Evolutionary conservation across 768 basidiomycete species (phyloP).

Genomic region (Suillus decipiens): DNA sequence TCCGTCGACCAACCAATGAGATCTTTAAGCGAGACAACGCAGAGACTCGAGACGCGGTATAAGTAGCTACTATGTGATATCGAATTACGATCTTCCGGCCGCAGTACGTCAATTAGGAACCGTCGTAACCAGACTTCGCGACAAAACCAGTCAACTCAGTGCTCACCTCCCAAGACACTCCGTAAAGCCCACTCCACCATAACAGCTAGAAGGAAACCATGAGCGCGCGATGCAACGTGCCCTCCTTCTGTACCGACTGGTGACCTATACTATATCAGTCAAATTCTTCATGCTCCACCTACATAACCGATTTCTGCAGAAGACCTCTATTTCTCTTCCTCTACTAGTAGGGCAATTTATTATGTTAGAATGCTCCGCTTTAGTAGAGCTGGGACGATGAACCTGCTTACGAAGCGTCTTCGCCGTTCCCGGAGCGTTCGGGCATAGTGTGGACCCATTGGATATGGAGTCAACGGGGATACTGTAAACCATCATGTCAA

Average conservation of each 20-base stretch:
- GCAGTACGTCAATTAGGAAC: slow-evolving; percentile 4
- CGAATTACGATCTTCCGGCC: background rate
- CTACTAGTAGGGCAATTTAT: slow-evolving; percentile 39
- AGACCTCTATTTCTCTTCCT: slow-evolving; percentile 66
- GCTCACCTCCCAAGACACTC: slow-evolving; percentile 67
- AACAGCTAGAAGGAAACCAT: slow-evolving; percentile 43
- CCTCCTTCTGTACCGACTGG: slow-evolving; percentile 36
- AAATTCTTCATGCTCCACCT: slow-evolving; percentile 25
- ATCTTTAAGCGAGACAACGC: background rate
- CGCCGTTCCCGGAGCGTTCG: slow-evolving; percentile 83
- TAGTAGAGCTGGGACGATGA: slow-evolving; percentile 60
- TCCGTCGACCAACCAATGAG: background rate
- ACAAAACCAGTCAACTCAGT: slow-evolving; percentile 23
- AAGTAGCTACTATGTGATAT: background rate
- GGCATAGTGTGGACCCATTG: slow-evolving; percentile 77
- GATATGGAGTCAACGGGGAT: slow-evolving; percentile 71
- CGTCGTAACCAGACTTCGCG: slow-evolving; percentile 49
- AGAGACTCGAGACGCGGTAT: background rate
- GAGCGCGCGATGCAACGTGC: no score
- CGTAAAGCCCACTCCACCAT: slow-evolving; percentile 75
- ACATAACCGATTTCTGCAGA: slow-evolving; percentile 77
- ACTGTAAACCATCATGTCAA: slow-evolving; percentile 35
- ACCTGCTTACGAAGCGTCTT: slow-evolving; percentile 55
- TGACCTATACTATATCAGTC: slow-evolving; percentile 37
- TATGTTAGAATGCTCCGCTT: slow-evolving; percentile 58